Evolutionary conservation across 2,329 filamentous ascomycete genomes (phyloP).

Genomic region (Xylariaceae sp.): DNA sequence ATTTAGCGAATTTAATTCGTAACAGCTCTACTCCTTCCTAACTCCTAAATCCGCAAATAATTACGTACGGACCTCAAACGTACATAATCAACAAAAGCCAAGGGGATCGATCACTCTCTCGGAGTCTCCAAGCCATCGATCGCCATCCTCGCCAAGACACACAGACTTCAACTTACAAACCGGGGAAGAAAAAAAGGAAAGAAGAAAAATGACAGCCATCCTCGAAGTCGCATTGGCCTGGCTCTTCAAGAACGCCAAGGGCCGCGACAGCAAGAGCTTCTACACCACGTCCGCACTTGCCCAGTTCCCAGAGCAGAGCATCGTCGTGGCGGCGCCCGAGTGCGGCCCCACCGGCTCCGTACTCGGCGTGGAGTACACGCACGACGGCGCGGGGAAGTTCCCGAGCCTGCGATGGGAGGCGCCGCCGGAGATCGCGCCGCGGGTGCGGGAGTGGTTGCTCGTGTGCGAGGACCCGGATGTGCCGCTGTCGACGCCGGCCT

Average conservation of each 20-base stretch:
- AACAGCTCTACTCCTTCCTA: too few species aligned
- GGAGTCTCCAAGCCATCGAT: background rate
- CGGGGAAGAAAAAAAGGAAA: background rate
- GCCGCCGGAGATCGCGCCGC: slow-evolving; percentile 29
- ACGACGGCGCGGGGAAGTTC: slow-evolving; percentile 43
- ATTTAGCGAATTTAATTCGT: too few species aligned
- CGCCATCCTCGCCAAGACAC: background rate
- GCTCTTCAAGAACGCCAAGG: slow-evolving; percentile 43
- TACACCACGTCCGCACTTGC: slow-evolving; percentile 41
- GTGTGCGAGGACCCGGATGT: slow-evolving; percentile 52
- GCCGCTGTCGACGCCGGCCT: slow-evolving; percentile 47
- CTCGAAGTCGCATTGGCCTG: slow-evolving; percentile 43
- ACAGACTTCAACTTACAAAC: background rate
- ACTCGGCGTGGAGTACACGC: slow-evolving; percentile 43
- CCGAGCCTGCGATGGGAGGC: slow-evolving; percentile 46
- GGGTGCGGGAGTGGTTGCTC: slow-evolving; percentile 49
- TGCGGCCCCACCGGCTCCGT: slow-evolving; percentile 42
- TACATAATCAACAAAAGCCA: background rate
- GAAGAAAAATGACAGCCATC: slow-evolving; percentile 21
- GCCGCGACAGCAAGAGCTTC: slow-evolving; percentile 44
- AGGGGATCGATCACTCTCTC: background rate
- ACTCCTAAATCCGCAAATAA: background rate
- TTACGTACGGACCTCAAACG: background rate
- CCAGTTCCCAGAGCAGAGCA: slow-evolving; percentile 39
- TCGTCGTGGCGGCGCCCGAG: slow-evolving; percentile 44